Conservation (phyloP, 2,329 filamentous ascomycete genomes). For the Exophiala viscosa region DNA sequence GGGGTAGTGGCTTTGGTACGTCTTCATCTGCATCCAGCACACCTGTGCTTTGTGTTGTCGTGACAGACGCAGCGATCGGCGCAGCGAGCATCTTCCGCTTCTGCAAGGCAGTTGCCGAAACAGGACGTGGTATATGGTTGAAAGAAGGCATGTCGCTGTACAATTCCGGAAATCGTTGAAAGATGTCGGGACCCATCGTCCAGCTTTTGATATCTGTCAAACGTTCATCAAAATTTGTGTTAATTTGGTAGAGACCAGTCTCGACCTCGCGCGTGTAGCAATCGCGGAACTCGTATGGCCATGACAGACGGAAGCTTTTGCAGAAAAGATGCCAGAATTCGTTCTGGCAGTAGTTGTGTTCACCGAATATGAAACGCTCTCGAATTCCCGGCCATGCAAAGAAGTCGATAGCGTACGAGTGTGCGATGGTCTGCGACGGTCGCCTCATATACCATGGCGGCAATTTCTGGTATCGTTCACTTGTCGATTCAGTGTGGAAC, state of each 20-base stretch:
- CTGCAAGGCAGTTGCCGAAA: background rate
- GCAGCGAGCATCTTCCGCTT: conserved; percentile 3
- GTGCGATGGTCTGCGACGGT: conserved; percentile 23
- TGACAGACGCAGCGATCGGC: background rate
- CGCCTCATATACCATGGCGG: conserved; percentile 26
- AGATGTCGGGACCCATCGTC: conserved; percentile 26
- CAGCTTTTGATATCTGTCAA: conserved; percentile 25
- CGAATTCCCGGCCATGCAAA: conserved; percentile 28
- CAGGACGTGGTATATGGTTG: conserved; percentile 15
- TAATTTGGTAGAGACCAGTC: conserved; percentile 26
- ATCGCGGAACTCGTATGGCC: conserved; percentile 28
- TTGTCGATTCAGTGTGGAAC: conserved; percentile 23
- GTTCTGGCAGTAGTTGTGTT: conserved; percentile 27
- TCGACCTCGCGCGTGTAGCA: conserved; percentile 25
- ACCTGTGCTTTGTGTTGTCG: background rate
- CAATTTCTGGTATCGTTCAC: conserved; percentile 19
- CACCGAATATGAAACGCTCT: conserved; percentile 26
- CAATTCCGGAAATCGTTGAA: conserved; percentile 25
- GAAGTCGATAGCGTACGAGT: conserved; percentile 27
- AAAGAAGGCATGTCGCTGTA: conserved; percentile 25
- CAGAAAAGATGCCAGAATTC: conserved; percentile 25
- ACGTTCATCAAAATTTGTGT: conserved; percentile 24
- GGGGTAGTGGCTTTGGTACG: background rate
- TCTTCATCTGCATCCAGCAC: conserved; percentile 3
- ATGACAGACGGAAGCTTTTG: conserved; percentile 18